Evolutionary conservation across 2,329 filamentous ascomycete genomes (phyloP), one percentile per base, ranked within the genome.

Genomic region (Harringtonia lauricola): DNA sequence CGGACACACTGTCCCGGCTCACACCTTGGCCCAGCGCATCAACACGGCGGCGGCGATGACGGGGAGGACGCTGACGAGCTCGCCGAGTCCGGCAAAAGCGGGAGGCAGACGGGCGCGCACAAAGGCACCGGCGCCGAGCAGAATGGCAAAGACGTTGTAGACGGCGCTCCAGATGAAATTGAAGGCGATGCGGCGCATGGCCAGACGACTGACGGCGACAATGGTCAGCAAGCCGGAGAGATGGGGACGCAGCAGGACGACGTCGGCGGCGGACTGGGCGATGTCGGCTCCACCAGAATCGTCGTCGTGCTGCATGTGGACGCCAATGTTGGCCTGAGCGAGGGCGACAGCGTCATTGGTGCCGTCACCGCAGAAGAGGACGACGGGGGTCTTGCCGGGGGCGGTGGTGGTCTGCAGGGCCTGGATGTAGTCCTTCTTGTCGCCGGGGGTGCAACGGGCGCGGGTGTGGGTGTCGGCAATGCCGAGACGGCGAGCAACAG

Each of bases 331-430:
- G 2, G 86, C 82, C 55, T 80, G 74, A 0, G 82, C 77, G 3
- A 90, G 68, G 0, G 85, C 85, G 3, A 76, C 68, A 0, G 85
- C 81, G 54, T 90, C 85, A 57, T 90, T 90, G 14, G 82, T 87
- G 2, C 86, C 86, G 52, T 90, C 85, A 29, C 85, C 85, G 41
- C 75, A 72, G 59, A 90, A 89, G 7, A 88, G 59, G 17, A 86
- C 72, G 1, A 71, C 59, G 0, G 62, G 51, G 1, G 45, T 30
- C 36, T 49, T 46, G 24, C 36, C 36, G 14, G 43, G 41, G 26
- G 38, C 43, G n/a, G 19, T 10, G 8, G 18, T n/a, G 29, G 30
- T 9, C 8, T 65, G 57, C 5, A 74, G 60, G 0, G 39, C 36
- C 17, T 63, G 54, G 41, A 74, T 60, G 47, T 73, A 72, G 0